These are phyloP conservation scores for Cicer yamashitae DNA, from an alignment of 306 rosid species.

Conservation along the genomic window DNA sequence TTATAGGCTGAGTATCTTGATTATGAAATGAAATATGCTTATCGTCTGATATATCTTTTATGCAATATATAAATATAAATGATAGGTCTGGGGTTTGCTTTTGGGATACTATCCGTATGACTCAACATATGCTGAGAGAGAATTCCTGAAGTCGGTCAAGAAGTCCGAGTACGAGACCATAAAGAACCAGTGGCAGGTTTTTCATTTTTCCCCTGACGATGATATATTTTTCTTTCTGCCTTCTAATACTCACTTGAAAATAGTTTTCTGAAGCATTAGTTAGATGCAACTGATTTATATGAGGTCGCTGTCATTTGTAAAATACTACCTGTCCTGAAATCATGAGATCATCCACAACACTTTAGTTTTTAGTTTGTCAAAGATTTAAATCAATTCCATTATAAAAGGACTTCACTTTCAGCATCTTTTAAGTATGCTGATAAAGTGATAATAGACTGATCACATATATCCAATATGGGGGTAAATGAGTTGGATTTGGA, in stretches of 20 bases:
- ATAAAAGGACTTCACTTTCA: conserved; percentile 14
- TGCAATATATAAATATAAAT: conserved; percentile 35
- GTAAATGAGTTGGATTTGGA: conserved; percentile 20
- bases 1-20: conserved; percentile 31
- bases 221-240: conserved; percentile 19
- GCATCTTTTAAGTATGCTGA: conserved; percentile 22
- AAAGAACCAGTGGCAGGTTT: conserved; percentile 99
- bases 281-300: conserved; percentile 6
- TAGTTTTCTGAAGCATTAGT: conserved; percentile 25
- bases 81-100: conserved; percentile 88
- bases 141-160: conserved; percentile 67
- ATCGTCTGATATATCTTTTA: conserved; percentile 43
- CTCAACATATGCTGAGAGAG: conserved; percentile 97
- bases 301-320: not conserved
- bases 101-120: conserved; percentile 82
- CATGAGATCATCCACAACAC: conserved; percentile 2
- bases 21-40: conserved; percentile 41
- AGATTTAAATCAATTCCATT: conserved; percentile 19
- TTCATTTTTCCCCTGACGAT: conserved; percentile 36
- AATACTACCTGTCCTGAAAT: conserved; percentile 15
- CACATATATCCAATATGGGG: conserved; percentile 27
- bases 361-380: conserved; percentile 24
- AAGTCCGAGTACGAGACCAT: conserved; percentile 80
- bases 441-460: conserved; percentile 36
- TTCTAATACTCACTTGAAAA: conserved; percentile 28